Conservation (phyloP, 2,329 filamentous ascomycete genomes). For the Cyclaneusma minus region DNA sequence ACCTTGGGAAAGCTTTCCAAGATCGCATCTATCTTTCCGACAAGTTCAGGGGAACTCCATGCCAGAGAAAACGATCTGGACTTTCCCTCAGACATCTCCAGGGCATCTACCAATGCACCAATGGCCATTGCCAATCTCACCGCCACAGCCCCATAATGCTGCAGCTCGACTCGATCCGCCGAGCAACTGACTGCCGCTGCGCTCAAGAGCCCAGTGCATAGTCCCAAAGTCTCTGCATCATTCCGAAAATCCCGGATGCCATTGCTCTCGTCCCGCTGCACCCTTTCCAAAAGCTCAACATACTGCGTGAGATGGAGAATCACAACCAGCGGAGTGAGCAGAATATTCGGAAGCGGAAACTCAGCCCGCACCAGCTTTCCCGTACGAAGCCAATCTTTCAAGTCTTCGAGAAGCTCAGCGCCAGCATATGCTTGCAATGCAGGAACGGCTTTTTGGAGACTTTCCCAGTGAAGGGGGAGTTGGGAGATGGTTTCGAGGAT, state of each 20-base stretch:
- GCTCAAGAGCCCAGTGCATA: constrained; percentile 25
- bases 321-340: constrained; percentile 23
- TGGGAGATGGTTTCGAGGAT: constrained; percentile 8
- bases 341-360: constrained; percentile 15
- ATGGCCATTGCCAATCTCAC: constrained; percentile 23
- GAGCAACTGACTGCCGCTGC: constrained; percentile 22
- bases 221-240: constrained; percentile 18
- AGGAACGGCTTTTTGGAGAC: constrained; percentile 6
- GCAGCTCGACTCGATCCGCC: constrained; percentile 14
- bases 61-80: constrained; percentile 14
- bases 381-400: constrained; percentile 8
- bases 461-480: constrained; percentile 8
- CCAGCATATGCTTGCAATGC: constrained; percentile 7
- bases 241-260: constrained; percentile 1
- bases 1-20: constrained; percentile 9
- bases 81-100: constrained; percentile 13
- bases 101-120: constrained; percentile 21
- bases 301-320: constrained; percentile 23
- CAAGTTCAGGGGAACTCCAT: constrained; percentile 9
- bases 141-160: constrained; percentile 20
- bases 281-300: constrained; percentile 5
- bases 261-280: constrained; percentile 1
- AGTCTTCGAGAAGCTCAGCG: constrained; percentile 4
- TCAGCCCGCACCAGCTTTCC: constrained; percentile 4
- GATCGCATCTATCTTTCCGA: constrained; percentile 8